Conservation (phyloP, 1,284 basidiomycete species). For the Mycosarcoma maydis region DNA sequence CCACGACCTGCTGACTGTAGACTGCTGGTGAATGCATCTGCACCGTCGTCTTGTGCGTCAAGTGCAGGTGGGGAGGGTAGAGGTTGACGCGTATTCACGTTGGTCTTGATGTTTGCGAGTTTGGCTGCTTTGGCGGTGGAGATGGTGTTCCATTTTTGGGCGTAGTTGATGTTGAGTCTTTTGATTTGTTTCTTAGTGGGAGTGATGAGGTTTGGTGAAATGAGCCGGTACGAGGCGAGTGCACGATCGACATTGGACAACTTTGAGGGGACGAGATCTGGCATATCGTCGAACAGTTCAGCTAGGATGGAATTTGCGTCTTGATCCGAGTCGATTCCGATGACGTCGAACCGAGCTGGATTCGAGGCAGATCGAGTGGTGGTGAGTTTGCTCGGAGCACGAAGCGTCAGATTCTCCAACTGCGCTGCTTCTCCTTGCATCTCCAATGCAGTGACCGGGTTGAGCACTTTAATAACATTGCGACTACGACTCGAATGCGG, state of each 20-base stretch:
- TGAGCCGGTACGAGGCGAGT: slow-evolving; percentile 18
- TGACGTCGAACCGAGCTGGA: slow-evolving; percentile 8
- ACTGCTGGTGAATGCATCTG: slow-evolving; percentile 18
- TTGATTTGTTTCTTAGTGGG: slow-evolving; percentile 36
- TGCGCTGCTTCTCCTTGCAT: slow-evolving; percentile 4
- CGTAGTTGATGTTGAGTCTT: slow-evolving; percentile 28
- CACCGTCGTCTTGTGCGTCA: too few species aligned
- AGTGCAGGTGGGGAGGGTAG: background rate
- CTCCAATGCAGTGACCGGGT: slow-evolving; percentile 30
- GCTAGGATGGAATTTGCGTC: slow-evolving; percentile 29
- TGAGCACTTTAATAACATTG: slow-evolving; percentile 30
- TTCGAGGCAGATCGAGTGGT: too few species aligned
- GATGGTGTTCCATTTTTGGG: slow-evolving; percentile 23
- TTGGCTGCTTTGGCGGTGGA: background rate
- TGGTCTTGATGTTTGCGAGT: slow-evolving; percentile 6
- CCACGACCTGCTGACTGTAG: slow-evolving; percentile 1
- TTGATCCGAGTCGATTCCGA: slow-evolving; percentile 8
- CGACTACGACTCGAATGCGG: slow-evolving; percentile 72
- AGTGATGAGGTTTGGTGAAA: slow-evolving; percentile 41
- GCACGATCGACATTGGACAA: background rate
- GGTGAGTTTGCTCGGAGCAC: slow-evolving; percentile 19
- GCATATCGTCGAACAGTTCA: slow-evolving; percentile 21
- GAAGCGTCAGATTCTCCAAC: slow-evolving; percentile 12
- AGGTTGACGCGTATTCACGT: slow-evolving; percentile 10
- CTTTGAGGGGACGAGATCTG: background rate